Evolutionary conservation across 2,329 filamentous ascomycete species (phyloP).

Genomic region (Fusarium lateritium): DNA sequence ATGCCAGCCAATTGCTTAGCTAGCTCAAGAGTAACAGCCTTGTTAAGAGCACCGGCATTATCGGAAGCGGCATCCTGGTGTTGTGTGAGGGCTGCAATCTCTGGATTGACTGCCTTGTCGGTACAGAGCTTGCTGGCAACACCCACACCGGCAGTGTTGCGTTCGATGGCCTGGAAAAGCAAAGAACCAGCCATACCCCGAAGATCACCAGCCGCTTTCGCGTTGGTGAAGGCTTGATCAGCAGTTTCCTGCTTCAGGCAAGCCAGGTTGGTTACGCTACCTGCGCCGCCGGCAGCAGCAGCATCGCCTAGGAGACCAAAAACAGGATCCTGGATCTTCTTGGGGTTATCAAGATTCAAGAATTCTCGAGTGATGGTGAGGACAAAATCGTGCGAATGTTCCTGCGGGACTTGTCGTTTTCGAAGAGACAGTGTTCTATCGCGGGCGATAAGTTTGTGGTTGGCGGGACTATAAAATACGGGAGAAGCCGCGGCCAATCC

Average conservation of each 20-base stretch:
- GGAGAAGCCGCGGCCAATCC: constrained; percentile 14
- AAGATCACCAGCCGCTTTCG: constrained; percentile 66
- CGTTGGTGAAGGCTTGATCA: constrained; percentile 73
- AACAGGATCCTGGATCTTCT: constrained; percentile 21
- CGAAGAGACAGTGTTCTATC: background rate
- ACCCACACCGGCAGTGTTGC: constrained; percentile 59
- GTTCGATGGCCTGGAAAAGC: constrained; percentile 69
- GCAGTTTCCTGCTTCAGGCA: constrained; percentile 65
- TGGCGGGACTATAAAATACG: constrained; percentile 1
- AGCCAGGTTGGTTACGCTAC: constrained; percentile 60
- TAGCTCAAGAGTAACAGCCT: constrained; percentile 21
- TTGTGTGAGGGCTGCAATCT: constrained; percentile 26
- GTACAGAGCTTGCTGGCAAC: constrained; percentile 35
- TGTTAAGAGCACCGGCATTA: constrained; percentile 15
- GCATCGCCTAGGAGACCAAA: constrained; percentile 16
- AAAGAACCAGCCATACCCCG: constrained; percentile 68
- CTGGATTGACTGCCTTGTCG: constrained; percentile 7
- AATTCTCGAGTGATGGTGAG: constrained; percentile 18
- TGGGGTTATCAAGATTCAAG: constrained; percentile 16
- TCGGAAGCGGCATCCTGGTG: constrained; percentile 13
- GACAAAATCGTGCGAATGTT: constrained; percentile 20
- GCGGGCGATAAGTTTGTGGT: background rate
- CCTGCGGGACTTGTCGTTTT: constrained; percentile 25
- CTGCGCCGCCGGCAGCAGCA: constrained; percentile 48
- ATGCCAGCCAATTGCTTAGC: constrained; percentile 16